Base-by-base conservation (phyloP, 2,329 filamentous ascomycete species). In the Bipolaris oryzae region DNA sequence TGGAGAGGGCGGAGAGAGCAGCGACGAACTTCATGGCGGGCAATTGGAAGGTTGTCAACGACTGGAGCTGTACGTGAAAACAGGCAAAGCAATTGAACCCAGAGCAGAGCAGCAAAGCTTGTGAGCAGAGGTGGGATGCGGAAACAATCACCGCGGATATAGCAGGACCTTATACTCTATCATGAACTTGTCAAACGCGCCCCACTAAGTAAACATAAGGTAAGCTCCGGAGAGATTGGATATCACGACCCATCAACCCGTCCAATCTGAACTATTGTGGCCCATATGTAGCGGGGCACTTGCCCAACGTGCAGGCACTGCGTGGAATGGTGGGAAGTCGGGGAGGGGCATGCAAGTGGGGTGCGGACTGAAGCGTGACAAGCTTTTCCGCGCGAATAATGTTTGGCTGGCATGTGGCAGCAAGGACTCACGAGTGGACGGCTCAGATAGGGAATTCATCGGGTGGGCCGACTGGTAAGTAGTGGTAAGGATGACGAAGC, bases 1-100 rank as follows among this genome's bases (percentile, higher is more conserved):
- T 42, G 11, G 67, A 66, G 18, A 76, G 63, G 37, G 66, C 60
- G 48, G 70, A 62, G 48, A 71, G 46, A 18, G 60, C 50, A 44
- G 57, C 42, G 31, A 62, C 52, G 45, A 62, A 57, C 60, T 73
- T 72, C 73, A 75, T 75, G 50, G 11, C 67, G 64, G 59, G 57
- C 57, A 50, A 42, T 35, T 37, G 33, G 34, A 38, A 7, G 31
- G 10, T 28, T 47, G 9, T 49, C 50, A 53, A 50, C 37, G 33
- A 45, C 38, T 13, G 23, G 41, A 50, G 13, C 23, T 34, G 37
- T 42, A 6, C 20, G 39, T 1, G 25, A 46, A 13, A 50, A 48
- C 28, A 20, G 54, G 42, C 35, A 18, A 48, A 53, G 53, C 49
- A 47, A 50, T 49, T 59, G 50, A 56, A 56, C 51, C 38, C 49